A percentile compares a stretch with the other conserved stretches of the same genome.
phyloP scores from a whole-genome alignment of 2,329 filamentous ascomycete species.

The Pezicula radicicola region DNA sequence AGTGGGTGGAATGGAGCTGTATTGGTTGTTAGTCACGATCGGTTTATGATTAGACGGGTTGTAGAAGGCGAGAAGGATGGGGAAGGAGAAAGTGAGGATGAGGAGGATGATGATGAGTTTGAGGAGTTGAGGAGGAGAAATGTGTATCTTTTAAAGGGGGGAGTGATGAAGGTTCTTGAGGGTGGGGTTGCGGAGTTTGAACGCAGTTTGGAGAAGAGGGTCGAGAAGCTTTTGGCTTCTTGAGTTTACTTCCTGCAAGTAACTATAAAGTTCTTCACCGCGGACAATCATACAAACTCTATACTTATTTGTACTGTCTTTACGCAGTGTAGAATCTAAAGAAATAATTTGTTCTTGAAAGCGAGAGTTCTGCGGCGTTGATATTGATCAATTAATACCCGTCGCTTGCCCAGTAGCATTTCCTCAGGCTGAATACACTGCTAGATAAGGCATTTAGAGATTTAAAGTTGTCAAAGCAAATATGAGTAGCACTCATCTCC shows the following conservation, averaged over 20 bases:
- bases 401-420: too few relatives aligned
- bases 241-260: not conserved
- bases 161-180: constrained; percentile 51
- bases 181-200: constrained; percentile 66
- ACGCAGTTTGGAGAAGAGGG: constrained; percentile 56
- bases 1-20: constrained; percentile 70
- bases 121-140: constrained; percentile 45
- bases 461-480: too few relatives aligned
- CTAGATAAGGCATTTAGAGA: too few relatives aligned
- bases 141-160: constrained; percentile 59
- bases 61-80: constrained; percentile 57
- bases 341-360: too few relatives aligned
- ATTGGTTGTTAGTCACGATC: constrained; percentile 76
- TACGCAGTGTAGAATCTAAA: too few relatives aligned
- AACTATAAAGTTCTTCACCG: too few relatives aligned
- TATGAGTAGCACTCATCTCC: too few relatives aligned
- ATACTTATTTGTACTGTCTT: too few relatives aligned
- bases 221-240: constrained; percentile 37
- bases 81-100: constrained; percentile 38
- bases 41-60: constrained; percentile 75
- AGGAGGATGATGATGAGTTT: constrained; percentile 44
- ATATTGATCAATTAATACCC: too few relatives aligned
- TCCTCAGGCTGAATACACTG: too few relatives aligned
- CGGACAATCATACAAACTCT: too few relatives aligned
- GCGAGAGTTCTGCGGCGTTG: too few relatives aligned